Evolutionary conservation across 179 eudicot genomes (phyloP), one percentile per base, ranked within the genome.

Genomic region (Actinidia chinensis): DNA sequence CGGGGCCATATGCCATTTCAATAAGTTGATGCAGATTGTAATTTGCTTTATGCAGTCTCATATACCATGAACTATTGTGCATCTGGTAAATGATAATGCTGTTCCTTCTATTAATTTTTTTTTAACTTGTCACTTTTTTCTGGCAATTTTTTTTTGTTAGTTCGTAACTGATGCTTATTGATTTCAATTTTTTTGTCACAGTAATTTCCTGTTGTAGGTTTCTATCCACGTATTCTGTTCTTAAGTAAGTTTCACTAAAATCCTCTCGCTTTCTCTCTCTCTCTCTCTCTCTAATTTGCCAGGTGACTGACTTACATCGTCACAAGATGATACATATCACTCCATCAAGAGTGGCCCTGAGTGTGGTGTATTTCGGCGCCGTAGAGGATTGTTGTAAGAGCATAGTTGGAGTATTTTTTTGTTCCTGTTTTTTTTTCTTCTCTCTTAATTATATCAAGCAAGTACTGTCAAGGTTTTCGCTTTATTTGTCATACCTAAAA

Each of bases 281-380:
- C 23, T 63, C 59, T 75, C 56, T 76, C 33, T 69, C 52, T 22
- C 64, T 23, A 23, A 12, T 40, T 61, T 79, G 63, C 40, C 90
- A 93, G 98, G 94, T 94, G 73, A 89, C 93, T 23, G 99, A 96
- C 81, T 87, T 96, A 77, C 97, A 96, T 74, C 92, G 98, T 43
- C 99, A 96, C 88, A 88, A 90, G 51, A 96, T 96, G 98, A 96
- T 85, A n/a, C 95, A 96, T 82, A 90, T 96, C 66, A 91, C 90
- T 75, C 94, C 94, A 52, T 91, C 98, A 51, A 80, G 84, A 89
- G 94, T 65, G 97, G 98, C 68, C 85, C 87, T 52, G 79, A 80
- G 44, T 90, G 83, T 81, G 97, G 98, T 65, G 93, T 88, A 63
- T 97, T 96, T 75, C 84, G 82, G 68, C 97, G 98, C 33, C 33